phyloP scores from a whole-genome alignment of 2,329 filamentous ascomycete species.

The Aspergillus aculeatus region DNA sequence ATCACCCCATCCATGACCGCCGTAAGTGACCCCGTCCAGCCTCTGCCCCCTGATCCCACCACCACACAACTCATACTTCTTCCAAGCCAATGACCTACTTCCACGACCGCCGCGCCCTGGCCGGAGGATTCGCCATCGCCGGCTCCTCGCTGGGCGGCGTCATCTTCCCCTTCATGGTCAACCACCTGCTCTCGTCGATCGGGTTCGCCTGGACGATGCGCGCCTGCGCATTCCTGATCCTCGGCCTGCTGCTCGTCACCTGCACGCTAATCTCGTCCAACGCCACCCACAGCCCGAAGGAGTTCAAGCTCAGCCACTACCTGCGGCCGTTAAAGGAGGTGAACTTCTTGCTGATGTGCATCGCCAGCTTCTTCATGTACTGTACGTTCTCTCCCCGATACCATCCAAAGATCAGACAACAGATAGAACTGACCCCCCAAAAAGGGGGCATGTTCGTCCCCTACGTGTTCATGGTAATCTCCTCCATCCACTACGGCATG shows the following conservation, averaged over 20 bases:
- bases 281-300: constrained; percentile 2
- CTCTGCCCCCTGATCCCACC: not conserved
- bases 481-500: constrained; percentile 20
- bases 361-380: constrained; percentile 13
- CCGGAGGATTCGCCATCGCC: constrained; percentile 51
- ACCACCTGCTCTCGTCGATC: constrained; percentile 49
- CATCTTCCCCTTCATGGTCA: constrained; percentile 59
- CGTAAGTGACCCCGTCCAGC: not conserved
- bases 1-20: no score
- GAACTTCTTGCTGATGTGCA: constrained; percentile 3
- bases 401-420: no score
- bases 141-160: constrained; percentile 54
- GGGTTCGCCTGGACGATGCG: constrained; percentile 56
- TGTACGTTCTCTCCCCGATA: not conserved
- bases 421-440: not conserved
- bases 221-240: constrained; percentile 55
- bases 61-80: no score
- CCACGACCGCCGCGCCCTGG: constrained; percentile 47
- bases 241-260: constrained; percentile 54
- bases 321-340: constrained; percentile 3
- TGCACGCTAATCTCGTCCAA: constrained; percentile 49
- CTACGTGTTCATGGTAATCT: not conserved
- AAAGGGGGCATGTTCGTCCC: not conserved
- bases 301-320: not conserved
- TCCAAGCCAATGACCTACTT: constrained; percentile 44